A percentile compares a stretch with the other conserved stretches of the same genome.
Evolutionary conservation across 2,329 filamentous ascomycete genomes (phyloP).

Genomic region (Emmonsiellopsis sp.): DNA sequence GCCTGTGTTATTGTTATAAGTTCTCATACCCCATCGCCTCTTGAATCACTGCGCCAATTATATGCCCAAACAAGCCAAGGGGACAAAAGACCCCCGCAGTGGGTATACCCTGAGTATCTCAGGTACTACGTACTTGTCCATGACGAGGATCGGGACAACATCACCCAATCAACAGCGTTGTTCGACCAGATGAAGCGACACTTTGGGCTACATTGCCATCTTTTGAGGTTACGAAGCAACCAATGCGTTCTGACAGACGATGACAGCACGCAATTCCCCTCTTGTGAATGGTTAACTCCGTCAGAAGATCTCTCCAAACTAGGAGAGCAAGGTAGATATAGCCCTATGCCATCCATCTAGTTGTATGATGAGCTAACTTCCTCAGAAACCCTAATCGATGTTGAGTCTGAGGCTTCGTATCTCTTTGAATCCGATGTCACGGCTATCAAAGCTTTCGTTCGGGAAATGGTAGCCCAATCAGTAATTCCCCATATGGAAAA

Average conservation of each 20-base stretch:
- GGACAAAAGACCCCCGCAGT: constrained; percentile 63
- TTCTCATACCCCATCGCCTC: constrained; percentile 71
- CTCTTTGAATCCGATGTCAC: constrained; percentile 89
- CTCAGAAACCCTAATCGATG: constrained; percentile 12
- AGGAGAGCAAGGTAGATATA: constrained; percentile 46
- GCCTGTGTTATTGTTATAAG: constrained; percentile 93
- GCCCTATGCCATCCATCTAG: neutral
- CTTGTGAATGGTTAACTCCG: constrained; percentile 82
- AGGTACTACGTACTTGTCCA: constrained; percentile 95
- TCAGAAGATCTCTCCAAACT: constrained; percentile 74
- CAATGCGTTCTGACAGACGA: constrained; percentile 85
- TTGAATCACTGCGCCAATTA: constrained; percentile 75
- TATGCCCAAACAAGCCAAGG: constrained; percentile 80
- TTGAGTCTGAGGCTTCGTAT: constrained; percentile 35
- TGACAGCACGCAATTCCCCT: constrained; percentile 72
- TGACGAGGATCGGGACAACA: constrained; percentile 92
- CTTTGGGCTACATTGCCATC: constrained; percentile 88
- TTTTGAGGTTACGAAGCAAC: constrained; percentile 74
- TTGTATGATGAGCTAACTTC: constrained; percentile 4
- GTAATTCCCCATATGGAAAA: constrained; percentile 95
- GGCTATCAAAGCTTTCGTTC: constrained; percentile 77
- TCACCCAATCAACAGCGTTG: constrained; percentile 74
- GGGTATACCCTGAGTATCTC: constrained; percentile 86
- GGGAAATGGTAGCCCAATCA: constrained; percentile 92
- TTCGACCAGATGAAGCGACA: constrained; percentile 99